Evolutionary conservation across 176 grass and related monocot genomes (phyloP), one percentile per base, ranked within the genome.

Genomic region (Thinopyrum elongatum): DNA sequence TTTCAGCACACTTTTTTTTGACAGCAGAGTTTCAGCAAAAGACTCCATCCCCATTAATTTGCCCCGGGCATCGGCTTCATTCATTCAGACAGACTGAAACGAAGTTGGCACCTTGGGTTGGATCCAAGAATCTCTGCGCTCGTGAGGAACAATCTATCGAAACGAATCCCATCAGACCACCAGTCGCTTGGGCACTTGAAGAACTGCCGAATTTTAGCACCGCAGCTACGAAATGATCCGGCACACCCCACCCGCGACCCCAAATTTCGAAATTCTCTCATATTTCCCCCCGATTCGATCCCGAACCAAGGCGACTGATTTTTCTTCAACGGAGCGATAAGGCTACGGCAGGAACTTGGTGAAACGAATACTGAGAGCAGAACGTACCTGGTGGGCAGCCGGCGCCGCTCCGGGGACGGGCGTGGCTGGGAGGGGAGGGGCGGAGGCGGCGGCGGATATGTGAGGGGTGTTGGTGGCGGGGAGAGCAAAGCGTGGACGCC

Each of bases 401-500:
- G 29, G 3, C 36, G 33, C 34, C 80, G 26, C 71, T 68, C 70
- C 80, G 63, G 39, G 15, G 72, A 76, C 73, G 26, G 2, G 26
- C 73, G 44, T 51, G 46, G 73, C 27, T 11, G 46, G 73, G 27
- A 76, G 65, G 42, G 8, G 82, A 19, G 22, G 34, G 9, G 11
- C 55, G 12, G 0, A 76, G 34, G 59, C 29, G 29, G 44, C 17
- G n/a, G 47, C 21, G 8, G 34, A 25, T 27, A 75, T 22, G 44
- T 7, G 77, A 60, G 31, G 12, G 21, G 29, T 60, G 4, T 25
- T 25, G 87, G 19, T 44, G 6, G 41, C 17, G 76, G 9, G 53
- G 77, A 67, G 77, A 41, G 34, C 46, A 59, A 67, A 84, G 58
- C 44, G 77, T 16, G 69, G 59, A 85, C 77, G 87, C 58, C 82